Percentiles rank a stretch among this genome's conserved stretches.
Evolutionary conservation across 2,329 filamentous ascomycete genomes (phyloP).

Genomic region (Knoxdaviesia capensis): DNA sequence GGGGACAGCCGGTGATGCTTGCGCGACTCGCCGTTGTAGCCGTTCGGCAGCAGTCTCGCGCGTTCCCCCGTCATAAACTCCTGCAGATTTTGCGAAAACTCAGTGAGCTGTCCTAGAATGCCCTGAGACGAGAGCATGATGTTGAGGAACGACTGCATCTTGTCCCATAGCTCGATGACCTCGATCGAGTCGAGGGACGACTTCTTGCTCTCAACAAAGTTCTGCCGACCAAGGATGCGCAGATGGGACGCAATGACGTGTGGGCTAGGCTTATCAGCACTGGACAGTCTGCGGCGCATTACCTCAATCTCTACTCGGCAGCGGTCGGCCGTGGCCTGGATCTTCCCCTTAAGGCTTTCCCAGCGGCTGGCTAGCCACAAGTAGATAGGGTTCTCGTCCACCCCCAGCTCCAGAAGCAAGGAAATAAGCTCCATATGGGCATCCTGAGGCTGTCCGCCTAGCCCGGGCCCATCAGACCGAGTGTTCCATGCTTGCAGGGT

Average conservation of each 20-base stretch:
- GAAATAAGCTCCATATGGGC: slow-evolving; percentile 80
- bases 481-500: slow-evolving; percentile 26
- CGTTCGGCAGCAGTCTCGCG: slow-evolving; percentile 59
- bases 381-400: slow-evolving; percentile 93
- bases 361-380: slow-evolving; percentile 83
- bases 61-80: slow-evolving; percentile 76
- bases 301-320: slow-evolving; percentile 85
- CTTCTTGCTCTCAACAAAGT: slow-evolving; percentile 32
- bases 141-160: slow-evolving; percentile 54
- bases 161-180: slow-evolving; percentile 83
- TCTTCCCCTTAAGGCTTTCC: slow-evolving; percentile 73
- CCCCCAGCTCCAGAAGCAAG: slow-evolving; percentile 77
- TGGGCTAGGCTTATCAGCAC: slow-evolving; percentile 48
- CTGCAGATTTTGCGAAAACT: slow-evolving; percentile 85
- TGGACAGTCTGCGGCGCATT: slow-evolving; percentile 60
- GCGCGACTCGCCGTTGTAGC: slow-evolving; percentile 63
- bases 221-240: slow-evolving; percentile 49
- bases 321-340: slow-evolving; percentile 62
- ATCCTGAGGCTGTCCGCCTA: slow-evolving; percentile 43
- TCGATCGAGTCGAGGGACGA: slow-evolving; percentile 57
- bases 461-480: not conserved
- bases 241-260: slow-evolving; percentile 57
- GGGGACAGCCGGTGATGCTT: slow-evolving; percentile 62
- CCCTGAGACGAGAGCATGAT: slow-evolving; percentile 60
- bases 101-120: slow-evolving; percentile 70